Evolutionary conservation across 768 basidiomycete species (phyloP).

Genomic region (Paxillus rubicundulus): DNA sequence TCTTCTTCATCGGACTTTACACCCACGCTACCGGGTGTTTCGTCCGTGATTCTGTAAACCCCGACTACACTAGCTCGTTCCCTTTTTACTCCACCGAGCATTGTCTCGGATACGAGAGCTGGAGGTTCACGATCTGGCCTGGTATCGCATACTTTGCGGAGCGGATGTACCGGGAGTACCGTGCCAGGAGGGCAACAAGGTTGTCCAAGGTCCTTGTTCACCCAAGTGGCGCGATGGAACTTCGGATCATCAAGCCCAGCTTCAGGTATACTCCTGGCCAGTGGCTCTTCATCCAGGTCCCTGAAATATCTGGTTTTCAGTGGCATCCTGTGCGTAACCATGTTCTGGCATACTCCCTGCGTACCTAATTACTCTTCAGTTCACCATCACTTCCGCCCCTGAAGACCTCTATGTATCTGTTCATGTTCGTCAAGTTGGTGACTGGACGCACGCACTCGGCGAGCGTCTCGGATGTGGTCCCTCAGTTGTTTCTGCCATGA

Average conservation of each 20-base stretch:
- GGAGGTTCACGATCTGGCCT: conserved; percentile 91
- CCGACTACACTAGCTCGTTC: conserved; percentile 68
- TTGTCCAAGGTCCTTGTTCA: conserved; percentile 87
- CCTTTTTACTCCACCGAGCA: conserved; percentile 87
- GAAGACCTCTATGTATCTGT: conserved; percentile 91
- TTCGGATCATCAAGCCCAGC: conserved; percentile 87
- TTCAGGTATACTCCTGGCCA: conserved; percentile 91
- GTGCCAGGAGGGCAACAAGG: conserved; percentile 73
- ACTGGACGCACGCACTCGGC: conserved; percentile 81
- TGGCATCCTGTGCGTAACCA: conserved; percentile 88
- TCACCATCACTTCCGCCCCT: conserved; percentile 93
- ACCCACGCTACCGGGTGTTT: conserved; percentile 93
- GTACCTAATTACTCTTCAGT: conserved; percentile 42
- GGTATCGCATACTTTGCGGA: conserved; percentile 89
- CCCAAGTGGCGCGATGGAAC: conserved; percentile 90
- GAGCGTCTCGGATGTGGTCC: conserved; percentile 83
- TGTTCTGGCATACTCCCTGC: background rate
- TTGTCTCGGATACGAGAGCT: conserved; percentile 89
- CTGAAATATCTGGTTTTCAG: conserved; percentile 78
- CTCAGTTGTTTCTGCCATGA: conserved; percentile 73
- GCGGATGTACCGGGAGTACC: conserved; percentile 78
- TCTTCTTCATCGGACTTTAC: conserved; percentile 90
- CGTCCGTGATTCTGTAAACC: conserved; percentile 78
- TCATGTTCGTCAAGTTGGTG: conserved; percentile 92
- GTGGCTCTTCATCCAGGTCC: conserved; percentile 89